Evolutionary conservation across 495 filamentous ascomycete species (phyloP).

Genomic region (Penicillium lagena): DNA sequence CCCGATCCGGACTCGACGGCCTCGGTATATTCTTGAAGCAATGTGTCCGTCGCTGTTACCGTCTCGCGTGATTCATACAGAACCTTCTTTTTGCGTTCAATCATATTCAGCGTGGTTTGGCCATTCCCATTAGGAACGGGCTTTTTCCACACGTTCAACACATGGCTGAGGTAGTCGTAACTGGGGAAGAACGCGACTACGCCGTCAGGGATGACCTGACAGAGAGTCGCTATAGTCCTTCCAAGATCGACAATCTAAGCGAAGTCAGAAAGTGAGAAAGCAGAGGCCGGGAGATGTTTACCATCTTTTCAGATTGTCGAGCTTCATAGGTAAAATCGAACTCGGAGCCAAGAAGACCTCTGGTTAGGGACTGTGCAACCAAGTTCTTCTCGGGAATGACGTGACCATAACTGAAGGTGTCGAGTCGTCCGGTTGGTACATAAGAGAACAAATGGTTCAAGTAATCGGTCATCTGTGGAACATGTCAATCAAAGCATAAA

Average conservation of each 20-base stretch:
- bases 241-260: constrained; percentile 71
- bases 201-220: constrained; percentile 73
- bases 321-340: constrained; percentile 88
- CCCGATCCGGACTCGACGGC: constrained; percentile 63
- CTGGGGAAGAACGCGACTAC: constrained; percentile 96
- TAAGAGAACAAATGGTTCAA: constrained; percentile 77
- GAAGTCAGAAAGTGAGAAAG: not conserved
- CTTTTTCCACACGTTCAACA: constrained; percentile 61
- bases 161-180: constrained; percentile 79
- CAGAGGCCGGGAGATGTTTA: constrained; percentile 13
- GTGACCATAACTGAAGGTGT: constrained; percentile 86
- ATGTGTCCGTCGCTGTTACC: constrained; percentile 48
- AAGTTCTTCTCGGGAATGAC: constrained; percentile 83
- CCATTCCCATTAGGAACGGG: constrained; percentile 20
- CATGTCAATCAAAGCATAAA: not conserved
- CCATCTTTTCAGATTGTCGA: constrained; percentile 52
- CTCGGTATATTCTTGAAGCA: constrained; percentile 63
- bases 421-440: constrained; percentile 54
- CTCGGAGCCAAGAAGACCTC: constrained; percentile 46
- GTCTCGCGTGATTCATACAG: constrained; percentile 58
- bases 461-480: constrained; percentile 72
- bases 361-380: constrained; percentile 58
- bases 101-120: constrained; percentile 22
- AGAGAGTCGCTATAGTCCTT: constrained; percentile 61
- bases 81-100: constrained; percentile 57